phyloP scores from a whole-genome alignment of 306 rosid genomes.

The Begonia masoniana region DNA sequence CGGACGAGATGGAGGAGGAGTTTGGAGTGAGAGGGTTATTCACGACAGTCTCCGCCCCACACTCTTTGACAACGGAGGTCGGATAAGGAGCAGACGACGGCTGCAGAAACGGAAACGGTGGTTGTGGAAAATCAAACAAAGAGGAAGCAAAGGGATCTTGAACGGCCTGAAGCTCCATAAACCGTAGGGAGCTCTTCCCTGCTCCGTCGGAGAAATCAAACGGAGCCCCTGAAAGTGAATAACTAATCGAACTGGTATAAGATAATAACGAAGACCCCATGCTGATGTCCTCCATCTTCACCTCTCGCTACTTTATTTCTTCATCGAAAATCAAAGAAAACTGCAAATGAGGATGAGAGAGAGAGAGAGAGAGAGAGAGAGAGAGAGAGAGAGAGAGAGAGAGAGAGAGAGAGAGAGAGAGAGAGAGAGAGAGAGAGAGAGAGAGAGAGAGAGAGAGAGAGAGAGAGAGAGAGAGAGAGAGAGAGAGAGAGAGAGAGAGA shows the following conservation, averaged over 20 bases:
- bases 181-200: slow-evolving; percentile 50
- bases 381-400: slow-evolving; percentile 5
- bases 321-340: slow-evolving; percentile 7
- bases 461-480: slow-evolving; percentile 3
- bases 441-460: slow-evolving; percentile 16
- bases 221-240: slow-evolving; percentile 20
- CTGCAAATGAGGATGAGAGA: background rate
- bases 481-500: slow-evolving; percentile 16
- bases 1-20: slow-evolving; percentile 78
- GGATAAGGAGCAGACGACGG: slow-evolving; percentile 14
- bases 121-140: slow-evolving; percentile 36
- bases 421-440: slow-evolving; percentile 2
- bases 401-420: slow-evolving; percentile 17
- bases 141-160: slow-evolving; percentile 20
- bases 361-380: slow-evolving; percentile 15
- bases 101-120: slow-evolving; percentile 13
- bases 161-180: slow-evolving; percentile 61
- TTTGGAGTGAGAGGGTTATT: slow-evolving; percentile 64
- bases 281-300: slow-evolving; percentile 13
- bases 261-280: background rate
- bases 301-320: slow-evolving; percentile 13
- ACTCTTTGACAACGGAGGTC: slow-evolving; percentile 17
- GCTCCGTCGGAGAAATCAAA: slow-evolving; percentile 32
- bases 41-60: slow-evolving; percentile 29
- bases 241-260: slow-evolving; percentile 4